Conservation (phyloP, 768 basidiomycete genomes). For the Russula ochroleuca region DNA sequence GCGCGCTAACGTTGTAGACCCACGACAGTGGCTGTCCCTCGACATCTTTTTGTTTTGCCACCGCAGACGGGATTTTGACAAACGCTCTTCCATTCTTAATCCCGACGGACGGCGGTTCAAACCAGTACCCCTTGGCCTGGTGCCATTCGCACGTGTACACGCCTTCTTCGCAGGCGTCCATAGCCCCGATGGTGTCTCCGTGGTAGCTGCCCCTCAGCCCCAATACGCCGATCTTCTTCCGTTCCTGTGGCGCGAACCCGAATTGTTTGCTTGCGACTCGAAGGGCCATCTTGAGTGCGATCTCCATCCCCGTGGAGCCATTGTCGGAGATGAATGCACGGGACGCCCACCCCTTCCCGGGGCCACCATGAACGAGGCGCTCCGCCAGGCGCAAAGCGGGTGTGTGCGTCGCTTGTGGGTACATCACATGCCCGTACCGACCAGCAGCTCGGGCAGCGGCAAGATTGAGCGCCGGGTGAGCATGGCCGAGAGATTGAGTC, state of each 20-base stretch:
- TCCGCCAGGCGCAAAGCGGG: constrained; percentile 86
- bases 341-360: constrained; percentile 87
- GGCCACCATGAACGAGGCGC: constrained; percentile 63
- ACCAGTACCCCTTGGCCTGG: constrained; percentile 86
- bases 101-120: constrained; percentile 79
- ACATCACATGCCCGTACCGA: constrained; percentile 96
- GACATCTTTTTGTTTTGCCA: constrained; percentile 34
- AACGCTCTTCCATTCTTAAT: constrained; percentile 55
- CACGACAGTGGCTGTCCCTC: constrained; percentile 47
- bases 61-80: constrained; percentile 51
- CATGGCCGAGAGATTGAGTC: constrained; percentile 91
- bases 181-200: constrained; percentile 94
- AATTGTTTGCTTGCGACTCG: constrained; percentile 54
- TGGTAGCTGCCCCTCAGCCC: constrained; percentile 94
- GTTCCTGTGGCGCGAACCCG: constrained; percentile 37
- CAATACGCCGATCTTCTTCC: constrained; percentile 63
- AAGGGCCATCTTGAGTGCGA: constrained; percentile 96
- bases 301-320: constrained; percentile 94
- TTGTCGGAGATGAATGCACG: constrained; percentile 93
- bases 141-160: constrained; percentile 98
- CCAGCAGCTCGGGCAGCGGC: constrained; percentile 89
- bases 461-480: constrained; percentile 65
- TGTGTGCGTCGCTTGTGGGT: constrained; percentile 80
- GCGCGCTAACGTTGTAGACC: constrained; percentile 65
- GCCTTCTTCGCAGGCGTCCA: constrained; percentile 92